Evolutionary conservation across 1,139 yeast species (phyloP).

Genomic region (Barnettozyma hawaiiensis): DNA sequence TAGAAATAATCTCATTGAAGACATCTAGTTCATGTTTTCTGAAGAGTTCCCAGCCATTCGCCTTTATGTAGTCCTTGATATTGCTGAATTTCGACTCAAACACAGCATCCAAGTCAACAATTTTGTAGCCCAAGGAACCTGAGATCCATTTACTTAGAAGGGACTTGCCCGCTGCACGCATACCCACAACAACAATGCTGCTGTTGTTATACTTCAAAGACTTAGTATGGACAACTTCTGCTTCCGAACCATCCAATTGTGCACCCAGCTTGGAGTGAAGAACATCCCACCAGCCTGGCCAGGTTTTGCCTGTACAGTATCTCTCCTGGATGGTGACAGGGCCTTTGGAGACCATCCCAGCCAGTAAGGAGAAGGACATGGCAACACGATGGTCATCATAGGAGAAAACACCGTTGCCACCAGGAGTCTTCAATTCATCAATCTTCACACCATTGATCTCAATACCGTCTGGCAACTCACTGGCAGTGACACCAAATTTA

Average conservation of each 20-base stretch:
- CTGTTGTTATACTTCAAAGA: slow-evolving; percentile 17
- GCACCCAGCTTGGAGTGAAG: slow-evolving; percentile 65
- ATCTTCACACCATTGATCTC: slow-evolving; percentile 66
- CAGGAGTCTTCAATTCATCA: slow-evolving; percentile 45
- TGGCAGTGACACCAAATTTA: slow-evolving; percentile 82
- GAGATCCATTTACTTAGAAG: slow-evolving; percentile 83
- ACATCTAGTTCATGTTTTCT: slow-evolving; percentile 61
- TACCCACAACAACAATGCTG: slow-evolving; percentile 79
- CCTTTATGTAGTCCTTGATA: slow-evolving; percentile 62
- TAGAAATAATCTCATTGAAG: slow-evolving; percentile 45
- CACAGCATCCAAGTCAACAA: slow-evolving; percentile 71
- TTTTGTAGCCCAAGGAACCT: slow-evolving; percentile 58
- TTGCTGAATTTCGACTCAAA: slow-evolving; percentile 54
- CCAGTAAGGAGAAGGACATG: slow-evolving; percentile 88
- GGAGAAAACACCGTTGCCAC: slow-evolving; percentile 54
- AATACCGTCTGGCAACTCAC: slow-evolving; percentile 89
- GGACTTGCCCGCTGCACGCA: slow-evolving; percentile 98
- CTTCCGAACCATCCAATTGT: slow-evolving; percentile 64
- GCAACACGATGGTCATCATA: slow-evolving; percentile 98
- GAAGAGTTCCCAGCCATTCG: slow-evolving; percentile 82
- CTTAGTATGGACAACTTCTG: slow-evolving; percentile 11
- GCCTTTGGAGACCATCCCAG: slow-evolving; percentile 43
- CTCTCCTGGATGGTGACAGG: slow-evolving; percentile 80
- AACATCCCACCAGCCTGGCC: slow-evolving; percentile 99
- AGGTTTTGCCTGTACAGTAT: slow-evolving; percentile 91